Evolutionary conservation across 345 rosid genomes (phyloP).

Genomic region (thale cress (Arabidopsis thaliana)): TAIR10.1 NC_003070.9:7782501-7783000

Average conservation of each 20-base stretch:
- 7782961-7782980: conserved; percentile 19
- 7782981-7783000: conserved; percentile 22
- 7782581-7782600: neutral
- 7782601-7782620: neutral
- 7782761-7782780: neutral
- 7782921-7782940: conserved; percentile 4
- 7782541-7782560: conserved; percentile 28
- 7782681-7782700: neutral
- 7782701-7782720: neutral
- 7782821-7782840: neutral
- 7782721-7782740: too few relatives aligned
- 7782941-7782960: conserved; percentile 10
- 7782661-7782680: neutral
- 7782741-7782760: too few relatives aligned
- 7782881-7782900: too few relatives aligned
- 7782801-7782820: neutral
- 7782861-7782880: neutral
- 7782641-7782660: neutral
- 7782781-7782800: too few relatives aligned
- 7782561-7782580: conserved; percentile 23
- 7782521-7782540: conserved; percentile 35
- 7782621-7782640: conserved; percentile 15
- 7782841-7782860: neutral
- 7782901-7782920: neutral
- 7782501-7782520: conserved; percentile 33